Base-by-base conservation (phyloP, 2,329 filamentous ascomycete species). In the Phialophora expanda region DNA sequence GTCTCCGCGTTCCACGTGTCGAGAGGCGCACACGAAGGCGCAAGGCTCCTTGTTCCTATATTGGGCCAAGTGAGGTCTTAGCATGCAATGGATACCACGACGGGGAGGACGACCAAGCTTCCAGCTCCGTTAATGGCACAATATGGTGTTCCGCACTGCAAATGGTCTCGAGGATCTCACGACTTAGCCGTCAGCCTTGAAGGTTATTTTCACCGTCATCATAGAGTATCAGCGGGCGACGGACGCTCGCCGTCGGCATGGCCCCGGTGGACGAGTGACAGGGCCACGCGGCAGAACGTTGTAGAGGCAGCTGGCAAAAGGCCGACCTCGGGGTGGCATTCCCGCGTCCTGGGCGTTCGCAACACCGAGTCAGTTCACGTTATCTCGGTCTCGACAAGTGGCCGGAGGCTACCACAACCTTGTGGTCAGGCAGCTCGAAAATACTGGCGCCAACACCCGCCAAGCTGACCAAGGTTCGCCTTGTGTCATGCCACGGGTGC, bases 1-100 rank as follows among this genome's bases (percentile, higher is more conserved):
- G 55, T 61, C 64, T 65, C 64, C 64, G 67, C 58, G 59, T 62
- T 61, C 67, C 64, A 69, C 67, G 64, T 69, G 64, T 51, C 60
- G 62, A 48, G 58, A 56, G 62, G 64, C 28, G 51, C 50, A 69
- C 58, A 69, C 58, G 62, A 56, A 41, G 48, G 53, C 34, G 56
- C 48, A 62, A 54, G 63, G 48, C 38, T 54, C 56, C 41, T 34
- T 41, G 30, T 56, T 55, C 30, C 20, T 8, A 51, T 28, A 51
- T n/a, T 44, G 38, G 38, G 38, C 38, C 17, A n/a, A 44, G 38
- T 44, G 14, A n/a, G 2, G 38, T 8, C 6, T 44, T n/a, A 44
- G 38, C 38, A 44, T 44, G 38, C 17, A 20, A 20, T 44, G 38
- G 17, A 4, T 8, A 17, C 7, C 17, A 44, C 8, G 5, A 44